These are phyloP conservation scores for Coemansia sp. DNA, from an alignment of 192 early-diverging fungal species.

Conservation along the genomic window DNA sequence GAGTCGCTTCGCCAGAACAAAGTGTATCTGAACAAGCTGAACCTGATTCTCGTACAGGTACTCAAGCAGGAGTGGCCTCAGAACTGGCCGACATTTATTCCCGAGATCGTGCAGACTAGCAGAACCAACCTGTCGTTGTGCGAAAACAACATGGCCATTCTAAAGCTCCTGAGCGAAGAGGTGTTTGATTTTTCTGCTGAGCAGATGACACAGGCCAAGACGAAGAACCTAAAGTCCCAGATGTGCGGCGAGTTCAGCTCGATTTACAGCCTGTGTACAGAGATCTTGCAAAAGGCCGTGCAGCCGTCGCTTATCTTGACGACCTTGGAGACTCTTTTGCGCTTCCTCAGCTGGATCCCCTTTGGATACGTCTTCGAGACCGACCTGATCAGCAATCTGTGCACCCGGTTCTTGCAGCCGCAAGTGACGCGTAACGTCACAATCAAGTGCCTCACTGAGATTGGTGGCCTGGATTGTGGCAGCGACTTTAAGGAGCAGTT, in stretches of 20 bases:
- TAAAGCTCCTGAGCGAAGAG: conserved; percentile 98
- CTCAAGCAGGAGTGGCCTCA: conserved; percentile 99
- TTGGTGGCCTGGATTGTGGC: conserved; percentile 82
- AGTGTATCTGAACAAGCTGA: conserved; percentile 85
- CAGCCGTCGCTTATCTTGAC: conserved; percentile 89
- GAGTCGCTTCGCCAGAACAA: conserved; percentile 72
- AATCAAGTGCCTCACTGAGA: conserved; percentile 97
- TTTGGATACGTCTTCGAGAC: conserved; percentile 98
- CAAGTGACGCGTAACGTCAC: conserved; percentile 90
- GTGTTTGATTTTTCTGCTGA: conserved; percentile 99
- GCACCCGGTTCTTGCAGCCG: conserved; percentile 80
- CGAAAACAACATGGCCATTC: conserved; percentile 99
- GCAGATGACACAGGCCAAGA: conserved; percentile 96
- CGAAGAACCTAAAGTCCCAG: conserved; percentile 89
- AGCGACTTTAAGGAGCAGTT: conserved; percentile 86
- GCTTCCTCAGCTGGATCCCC: conserved; percentile 98
- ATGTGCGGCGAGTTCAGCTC: conserved; percentile 96
- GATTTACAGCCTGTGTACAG: conserved; percentile 92
- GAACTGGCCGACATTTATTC: conserved; percentile 98
- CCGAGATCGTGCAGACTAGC: conserved; percentile 96
- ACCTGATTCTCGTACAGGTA: conserved; percentile 97
- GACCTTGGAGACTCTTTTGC: conserved; percentile 91
- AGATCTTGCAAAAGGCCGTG: conserved; percentile 90
- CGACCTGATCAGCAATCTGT: conserved; percentile 82
- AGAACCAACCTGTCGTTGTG: conserved; percentile 90